Conservation (phyloP, 495 filamentous ascomycete genomes). For the Hypoxylon trugodes region DNA sequence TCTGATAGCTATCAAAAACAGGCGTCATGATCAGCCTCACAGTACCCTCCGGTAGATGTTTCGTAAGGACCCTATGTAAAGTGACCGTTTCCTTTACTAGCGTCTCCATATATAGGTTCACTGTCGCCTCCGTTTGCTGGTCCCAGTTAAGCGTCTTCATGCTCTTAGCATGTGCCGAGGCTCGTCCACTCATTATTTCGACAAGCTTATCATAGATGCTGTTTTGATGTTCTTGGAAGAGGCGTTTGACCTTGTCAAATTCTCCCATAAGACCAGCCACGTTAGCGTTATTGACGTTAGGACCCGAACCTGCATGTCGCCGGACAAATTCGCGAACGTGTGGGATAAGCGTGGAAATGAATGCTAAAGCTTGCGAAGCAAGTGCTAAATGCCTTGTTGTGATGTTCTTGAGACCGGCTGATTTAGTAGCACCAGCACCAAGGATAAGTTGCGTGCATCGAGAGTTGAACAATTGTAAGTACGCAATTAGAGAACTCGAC, state of each 20-base stretch:
- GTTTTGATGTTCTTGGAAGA: slow-evolving; percentile 91
- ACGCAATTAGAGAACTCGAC: slow-evolving; percentile 67
- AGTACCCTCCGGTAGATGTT: slow-evolving; percentile 80
- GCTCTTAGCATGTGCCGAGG: slow-evolving; percentile 71
- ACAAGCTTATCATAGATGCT: slow-evolving; percentile 95
- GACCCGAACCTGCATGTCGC: slow-evolving; percentile 71
- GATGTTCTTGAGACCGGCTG: slow-evolving; percentile 95
- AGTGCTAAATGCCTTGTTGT: slow-evolving; percentile 95
- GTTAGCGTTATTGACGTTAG: slow-evolving; percentile 56
- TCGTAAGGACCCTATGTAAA: slow-evolving; percentile 85
- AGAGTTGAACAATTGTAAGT: slow-evolving; percentile 91
- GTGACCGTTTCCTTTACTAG: slow-evolving; percentile 88
- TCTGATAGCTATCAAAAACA: slow-evolving; percentile 86
- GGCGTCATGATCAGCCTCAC: slow-evolving; percentile 88
- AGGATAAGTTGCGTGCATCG: slow-evolving; percentile 93
- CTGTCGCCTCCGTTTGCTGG: slow-evolving; percentile 43
- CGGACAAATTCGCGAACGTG: slow-evolving; percentile 92
- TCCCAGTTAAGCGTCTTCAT: slow-evolving; percentile 85
- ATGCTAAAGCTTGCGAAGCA: slow-evolving; percentile 87
- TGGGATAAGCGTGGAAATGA: slow-evolving; percentile 86
- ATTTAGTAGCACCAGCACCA: slow-evolving; percentile 88
- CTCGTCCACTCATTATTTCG: slow-evolving; percentile 90
- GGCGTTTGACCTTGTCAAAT: slow-evolving; percentile 89
- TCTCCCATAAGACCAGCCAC: slow-evolving; percentile 73
- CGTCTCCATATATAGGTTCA: slow-evolving; percentile 88